Evolutionary conservation across 345 rosid genomes (phyloP).

Genomic region (Eutrema heterophyllum): DNA sequence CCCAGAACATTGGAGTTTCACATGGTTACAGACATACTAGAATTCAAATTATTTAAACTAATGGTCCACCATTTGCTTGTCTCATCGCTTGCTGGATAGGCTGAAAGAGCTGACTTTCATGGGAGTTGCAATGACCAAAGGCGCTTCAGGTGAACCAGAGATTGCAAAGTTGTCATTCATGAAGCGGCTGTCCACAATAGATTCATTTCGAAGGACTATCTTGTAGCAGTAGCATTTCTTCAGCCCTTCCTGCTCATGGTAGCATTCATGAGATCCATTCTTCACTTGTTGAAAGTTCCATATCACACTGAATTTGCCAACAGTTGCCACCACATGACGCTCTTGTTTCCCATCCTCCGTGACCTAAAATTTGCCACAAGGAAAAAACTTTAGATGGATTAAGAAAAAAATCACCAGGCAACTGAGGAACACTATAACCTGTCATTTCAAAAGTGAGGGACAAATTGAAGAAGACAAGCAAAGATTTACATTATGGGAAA

Average conservation of each 20-base stretch:
- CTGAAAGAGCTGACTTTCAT: constrained; percentile 97
- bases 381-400: background rate
- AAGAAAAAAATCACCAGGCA: background rate
- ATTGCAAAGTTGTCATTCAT: constrained; percentile 96
- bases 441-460: background rate
- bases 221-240: constrained; percentile 92
- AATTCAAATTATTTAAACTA: background rate
- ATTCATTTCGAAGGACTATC: constrained; percentile 82
- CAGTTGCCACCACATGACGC: constrained; percentile 94
- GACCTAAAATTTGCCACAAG: constrained; percentile 33
- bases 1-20: background rate
- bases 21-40: constrained; percentile 20
- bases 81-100: constrained; percentile 77
- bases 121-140: constrained; percentile 92
- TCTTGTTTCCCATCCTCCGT: constrained; percentile 82
- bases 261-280: constrained; percentile 76
- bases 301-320: constrained; percentile 92
- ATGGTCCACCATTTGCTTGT: constrained; percentile 5
- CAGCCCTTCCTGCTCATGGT: constrained; percentile 65
- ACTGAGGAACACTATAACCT: background rate
- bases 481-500: background rate
- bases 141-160: constrained; percentile 93
- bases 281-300: constrained; percentile 86
- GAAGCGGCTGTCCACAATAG: constrained; percentile 94
- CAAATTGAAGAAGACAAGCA: background rate